Conservation (phyloP, 1,139 yeast genomes). For the Taphrina betulina region DNA sequence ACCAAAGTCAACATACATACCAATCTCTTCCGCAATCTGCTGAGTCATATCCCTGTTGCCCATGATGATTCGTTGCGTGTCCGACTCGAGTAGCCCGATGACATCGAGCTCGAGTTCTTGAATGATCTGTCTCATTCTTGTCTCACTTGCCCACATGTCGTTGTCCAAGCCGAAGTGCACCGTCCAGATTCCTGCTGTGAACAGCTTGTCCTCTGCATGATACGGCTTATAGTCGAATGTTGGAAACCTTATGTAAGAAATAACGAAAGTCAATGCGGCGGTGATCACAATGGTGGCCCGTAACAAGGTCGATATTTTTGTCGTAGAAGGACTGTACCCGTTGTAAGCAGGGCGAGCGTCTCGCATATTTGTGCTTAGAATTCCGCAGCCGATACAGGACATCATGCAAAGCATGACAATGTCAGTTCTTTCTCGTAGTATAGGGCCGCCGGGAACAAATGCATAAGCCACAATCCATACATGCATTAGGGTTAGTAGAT, state of each 20-base stretch:
- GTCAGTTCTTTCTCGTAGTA: conserved; percentile 85
- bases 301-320: conserved; percentile 32
- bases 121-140: conserved; percentile 79
- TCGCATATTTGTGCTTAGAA: conserved; percentile 30
- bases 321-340: background rate
- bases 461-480: conserved; percentile 99
- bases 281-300: conserved; percentile 41
- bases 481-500: conserved; percentile 67
- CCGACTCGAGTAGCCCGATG: conserved; percentile 85
- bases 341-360: too few relatives aligned
- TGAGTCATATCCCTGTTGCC: conserved; percentile 95
- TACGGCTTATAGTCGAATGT: conserved; percentile 63
- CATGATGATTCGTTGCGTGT: conserved; percentile 89
- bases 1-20: conserved; percentile 93
- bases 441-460: conserved; percentile 90
- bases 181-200: conserved; percentile 98
- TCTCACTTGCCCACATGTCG: conserved; percentile 97
- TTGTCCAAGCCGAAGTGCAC: conserved; percentile 95
- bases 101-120: conserved; percentile 85
- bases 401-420: conserved; percentile 61
- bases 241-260: conserved; percentile 62
- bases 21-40: conserved; percentile 84
- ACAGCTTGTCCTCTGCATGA: conserved; percentile 69
- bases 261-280: conserved; percentile 34
- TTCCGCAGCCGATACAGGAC: conserved; percentile 48